Evolutionary conservation across 257 asterid species (phyloP).

Genomic region (Verbena officinalis): DNA sequence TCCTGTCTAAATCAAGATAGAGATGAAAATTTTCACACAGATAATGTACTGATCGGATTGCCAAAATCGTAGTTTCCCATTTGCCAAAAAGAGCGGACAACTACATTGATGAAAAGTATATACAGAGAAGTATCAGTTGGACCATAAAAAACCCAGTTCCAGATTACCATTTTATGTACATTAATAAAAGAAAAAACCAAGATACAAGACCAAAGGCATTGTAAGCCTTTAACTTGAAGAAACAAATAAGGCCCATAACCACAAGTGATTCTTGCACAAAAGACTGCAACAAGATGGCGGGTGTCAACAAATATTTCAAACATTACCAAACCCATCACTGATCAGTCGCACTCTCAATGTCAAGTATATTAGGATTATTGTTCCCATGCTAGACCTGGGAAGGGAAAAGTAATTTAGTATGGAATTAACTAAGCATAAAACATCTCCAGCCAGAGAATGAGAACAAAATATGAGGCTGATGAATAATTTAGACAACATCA

Average conservation of each 20-base stretch:
- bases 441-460: neutral
- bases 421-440: neutral
- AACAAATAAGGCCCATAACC: neutral
- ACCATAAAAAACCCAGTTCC: slow-evolving; percentile 12
- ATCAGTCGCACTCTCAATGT: slow-evolving; percentile 67
- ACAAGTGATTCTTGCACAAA: slow-evolving; percentile 1
- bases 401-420: neutral
- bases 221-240: neutral
- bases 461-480: too few species aligned
- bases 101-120: neutral
- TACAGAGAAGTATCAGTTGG: slow-evolving; percentile 5
- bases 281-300: slow-evolving; percentile 17
- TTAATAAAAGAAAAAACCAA: slow-evolving; percentile 9
- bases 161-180: slow-evolving; percentile 19
- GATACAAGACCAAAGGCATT: neutral
- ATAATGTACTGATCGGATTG: neutral
- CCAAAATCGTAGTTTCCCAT: too few species aligned
- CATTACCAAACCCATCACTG: slow-evolving; percentile 42
- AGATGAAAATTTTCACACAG: slow-evolving; percentile 3
- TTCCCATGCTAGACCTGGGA: slow-evolving; percentile 75
- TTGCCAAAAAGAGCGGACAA: too few species aligned
- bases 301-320: slow-evolving; percentile 32
- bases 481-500: too few species aligned
- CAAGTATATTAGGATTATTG: slow-evolving; percentile 69
- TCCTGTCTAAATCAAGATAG: neutral